Conservation (phyloP, 2,329 filamentous ascomycete species). For the Emmonsiellopsis sp. region DNA sequence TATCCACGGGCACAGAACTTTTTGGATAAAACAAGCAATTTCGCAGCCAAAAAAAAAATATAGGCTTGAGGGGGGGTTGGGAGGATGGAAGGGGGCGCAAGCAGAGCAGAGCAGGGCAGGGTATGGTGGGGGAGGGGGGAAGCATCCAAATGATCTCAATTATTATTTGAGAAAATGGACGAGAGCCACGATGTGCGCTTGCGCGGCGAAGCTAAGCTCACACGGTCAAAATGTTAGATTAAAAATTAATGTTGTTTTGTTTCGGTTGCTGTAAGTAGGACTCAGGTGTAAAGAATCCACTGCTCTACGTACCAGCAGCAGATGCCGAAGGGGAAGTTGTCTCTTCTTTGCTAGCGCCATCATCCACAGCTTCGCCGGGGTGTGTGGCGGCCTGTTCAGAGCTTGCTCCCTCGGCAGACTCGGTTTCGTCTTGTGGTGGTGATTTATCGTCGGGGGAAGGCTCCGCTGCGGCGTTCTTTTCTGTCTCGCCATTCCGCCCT, state of each 20-base stretch:
- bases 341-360: neutral
- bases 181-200: constrained; percentile 16
- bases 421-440: neutral
- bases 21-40: neutral
- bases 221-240: neutral
- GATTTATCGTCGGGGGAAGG: neutral
- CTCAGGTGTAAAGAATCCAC: neutral
- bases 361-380: neutral
- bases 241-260: neutral
- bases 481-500: constrained; percentile 42
- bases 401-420: neutral
- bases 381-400: neutral
- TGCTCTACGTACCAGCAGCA: constrained; percentile 12
- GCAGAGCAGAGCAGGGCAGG: too few relatives aligned
- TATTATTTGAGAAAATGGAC: constrained; percentile 17
- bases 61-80: neutral
- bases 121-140: neutral
- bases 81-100: neutral
- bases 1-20: neutral
- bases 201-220: constrained; percentile 8
- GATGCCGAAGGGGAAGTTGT: neutral
- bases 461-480: constrained; percentile 21
- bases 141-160: neutral
- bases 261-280: neutral
- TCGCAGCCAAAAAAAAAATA: neutral